These are phyloP conservation scores for Acidomyces sp. DNA, from an alignment of 495 filamentous ascomycete genomes.

Conservation along the genomic window DNA sequence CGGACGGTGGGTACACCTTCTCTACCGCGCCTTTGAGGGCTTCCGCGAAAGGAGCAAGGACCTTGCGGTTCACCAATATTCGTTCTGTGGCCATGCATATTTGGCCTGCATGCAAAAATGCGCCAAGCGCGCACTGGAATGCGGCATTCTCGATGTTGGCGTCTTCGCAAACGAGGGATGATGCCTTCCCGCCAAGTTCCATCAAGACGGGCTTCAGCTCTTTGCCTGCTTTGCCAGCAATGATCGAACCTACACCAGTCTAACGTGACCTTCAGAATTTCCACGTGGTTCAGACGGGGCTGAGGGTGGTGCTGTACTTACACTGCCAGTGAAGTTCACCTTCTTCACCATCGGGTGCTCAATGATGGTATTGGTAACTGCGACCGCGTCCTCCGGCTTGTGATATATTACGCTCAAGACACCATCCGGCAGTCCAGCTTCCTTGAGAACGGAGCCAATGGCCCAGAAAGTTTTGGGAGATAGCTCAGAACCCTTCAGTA, in stretches of 20 bases:
- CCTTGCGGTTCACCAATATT: slow-evolving; percentile 62
- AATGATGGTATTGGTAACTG: slow-evolving; percentile 44
- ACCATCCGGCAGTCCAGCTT: slow-evolving; percentile 57
- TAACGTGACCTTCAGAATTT: too few species aligned
- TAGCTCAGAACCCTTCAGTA: slow-evolving; percentile 67
- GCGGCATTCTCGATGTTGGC: slow-evolving; percentile 46
- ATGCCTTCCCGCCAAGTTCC: slow-evolving; percentile 51
- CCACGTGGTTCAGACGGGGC: too few species aligned
- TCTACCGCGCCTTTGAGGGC: slow-evolving; percentile 36
- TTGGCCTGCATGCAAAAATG: slow-evolving; percentile 48
- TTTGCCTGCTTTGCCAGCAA: slow-evolving; percentile 45
- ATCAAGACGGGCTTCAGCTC: slow-evolving; percentile 57
- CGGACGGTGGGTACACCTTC: slow-evolving; percentile 19
- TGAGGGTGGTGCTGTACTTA: too few species aligned
- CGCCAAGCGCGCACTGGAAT: slow-evolving; percentile 34
- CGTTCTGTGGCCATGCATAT: slow-evolving; percentile 89
- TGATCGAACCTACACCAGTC: slow-evolving; percentile 41
- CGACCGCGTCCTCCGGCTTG: slow-evolving; percentile 38
- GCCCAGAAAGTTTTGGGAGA: slow-evolving; percentile 64
- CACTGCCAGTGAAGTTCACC: slow-evolving; percentile 51
- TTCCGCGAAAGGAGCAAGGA: slow-evolving; percentile 52
- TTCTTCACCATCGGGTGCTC: slow-evolving; percentile 45
- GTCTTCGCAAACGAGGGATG: slow-evolving; percentile 46
- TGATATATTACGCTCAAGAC: slow-evolving; percentile 45
- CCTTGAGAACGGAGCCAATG: slow-evolving; percentile 52